These are phyloP conservation scores for Pyrenophora graminea DNA, from an alignment of 2,329 filamentous ascomycete species.

Conservation along the genomic window DNA sequence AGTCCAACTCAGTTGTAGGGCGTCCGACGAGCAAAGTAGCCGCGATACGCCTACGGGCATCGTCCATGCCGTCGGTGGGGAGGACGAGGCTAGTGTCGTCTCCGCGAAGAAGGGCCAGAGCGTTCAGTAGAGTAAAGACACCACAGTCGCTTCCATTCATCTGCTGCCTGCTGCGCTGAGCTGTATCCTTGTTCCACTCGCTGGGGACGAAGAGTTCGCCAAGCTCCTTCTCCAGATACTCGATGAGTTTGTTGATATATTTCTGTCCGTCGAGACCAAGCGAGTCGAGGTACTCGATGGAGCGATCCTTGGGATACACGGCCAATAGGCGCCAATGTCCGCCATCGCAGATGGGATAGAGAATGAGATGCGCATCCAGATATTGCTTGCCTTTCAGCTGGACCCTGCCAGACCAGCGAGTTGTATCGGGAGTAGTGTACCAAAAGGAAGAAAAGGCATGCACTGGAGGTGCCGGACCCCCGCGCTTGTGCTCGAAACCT, in stretches of 20 bases:
- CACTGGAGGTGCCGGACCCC: conserved; percentile 62
- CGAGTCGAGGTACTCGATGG: conserved; percentile 72
- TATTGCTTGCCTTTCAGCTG: conserved; percentile 56
- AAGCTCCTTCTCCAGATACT: conserved; percentile 64
- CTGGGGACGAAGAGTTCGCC: conserved; percentile 57
- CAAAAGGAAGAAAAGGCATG: conserved; percentile 70
- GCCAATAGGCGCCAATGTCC: conserved; percentile 75
- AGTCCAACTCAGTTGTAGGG: conserved; percentile 32
- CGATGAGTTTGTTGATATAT: conserved; percentile 34
- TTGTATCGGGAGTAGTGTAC: conserved; percentile 57
- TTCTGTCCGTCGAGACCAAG: conserved; percentile 53
- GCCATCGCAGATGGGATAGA: conserved; percentile 68
- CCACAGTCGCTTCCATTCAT: conserved; percentile 75
- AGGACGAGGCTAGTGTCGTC: conserved; percentile 51
- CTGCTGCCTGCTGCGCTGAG: conserved; percentile 58
- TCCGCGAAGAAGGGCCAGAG: conserved; percentile 59
- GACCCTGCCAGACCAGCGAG: conserved; percentile 54
- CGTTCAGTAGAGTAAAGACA: conserved; percentile 76
- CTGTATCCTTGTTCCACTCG: conserved; percentile 64
- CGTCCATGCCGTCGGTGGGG: conserved; percentile 58
- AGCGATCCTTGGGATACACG: conserved; percentile 63
- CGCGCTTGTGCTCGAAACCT: conserved; percentile 59
- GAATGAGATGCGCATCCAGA: conserved; percentile 66
- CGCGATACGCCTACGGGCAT: conserved; percentile 66
- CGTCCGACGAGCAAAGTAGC: conserved; percentile 65